Evolutionary conservation across 495 filamentous ascomycete genomes (phyloP).

Genomic region (Daldinia vernicosa): DNA sequence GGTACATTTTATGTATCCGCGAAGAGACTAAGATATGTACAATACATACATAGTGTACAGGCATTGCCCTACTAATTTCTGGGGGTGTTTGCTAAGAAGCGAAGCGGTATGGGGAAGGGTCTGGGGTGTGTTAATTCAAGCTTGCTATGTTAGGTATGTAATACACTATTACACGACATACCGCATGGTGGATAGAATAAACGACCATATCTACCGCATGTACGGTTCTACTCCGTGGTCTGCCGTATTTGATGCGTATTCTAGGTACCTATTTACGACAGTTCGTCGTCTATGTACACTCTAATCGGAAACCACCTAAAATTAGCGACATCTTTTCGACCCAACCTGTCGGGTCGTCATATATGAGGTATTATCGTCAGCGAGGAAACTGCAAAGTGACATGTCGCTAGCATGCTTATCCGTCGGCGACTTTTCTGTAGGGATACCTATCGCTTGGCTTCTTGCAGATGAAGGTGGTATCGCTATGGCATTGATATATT

Average conservation of each 20-base stretch:
- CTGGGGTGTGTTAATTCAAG: too few relatives aligned
- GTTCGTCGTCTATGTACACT: background rate
- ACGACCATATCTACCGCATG: too few relatives aligned
- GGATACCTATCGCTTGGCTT: background rate
- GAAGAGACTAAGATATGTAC: too few relatives aligned
- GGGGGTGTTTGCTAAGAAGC: too few relatives aligned
- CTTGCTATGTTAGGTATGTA: too few relatives aligned
- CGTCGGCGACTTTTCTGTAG: background rate
- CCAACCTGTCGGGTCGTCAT: background rate
- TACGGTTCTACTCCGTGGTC: background rate
- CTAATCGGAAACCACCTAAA: background rate
- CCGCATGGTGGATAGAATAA: too few relatives aligned
- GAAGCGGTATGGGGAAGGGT: too few relatives aligned
- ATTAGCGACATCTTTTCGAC: background rate
- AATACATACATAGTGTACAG: too few relatives aligned
- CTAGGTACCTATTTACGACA: too few relatives aligned
- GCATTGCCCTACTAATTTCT: too few relatives aligned
- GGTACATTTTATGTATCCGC: too few relatives aligned
- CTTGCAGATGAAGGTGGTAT: background rate
- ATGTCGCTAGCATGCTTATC: background rate
- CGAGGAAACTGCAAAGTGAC: conserved; percentile 1
- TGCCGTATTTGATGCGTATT: background rate
- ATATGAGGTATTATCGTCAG: background rate
- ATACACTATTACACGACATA: too few relatives aligned
- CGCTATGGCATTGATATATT: background rate